Base-by-base conservation (phyloP, 2,329 filamentous ascomycete species). In the Fusarium longipes region DNA sequence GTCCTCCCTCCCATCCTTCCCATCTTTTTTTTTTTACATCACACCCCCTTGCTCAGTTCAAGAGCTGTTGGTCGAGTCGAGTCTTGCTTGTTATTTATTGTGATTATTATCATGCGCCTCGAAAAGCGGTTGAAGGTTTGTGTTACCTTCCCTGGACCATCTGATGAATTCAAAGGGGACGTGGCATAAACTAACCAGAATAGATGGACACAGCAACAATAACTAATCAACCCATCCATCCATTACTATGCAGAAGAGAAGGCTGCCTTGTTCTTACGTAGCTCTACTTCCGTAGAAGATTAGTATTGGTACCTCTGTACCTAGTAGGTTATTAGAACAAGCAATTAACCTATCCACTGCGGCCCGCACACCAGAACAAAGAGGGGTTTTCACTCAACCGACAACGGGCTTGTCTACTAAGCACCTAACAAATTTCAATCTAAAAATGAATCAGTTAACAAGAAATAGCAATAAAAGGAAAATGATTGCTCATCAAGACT, bases 31-130 rank as follows among this genome's bases (percentile, higher is more conserved):
- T 20, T 25, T 18, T 32, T 12, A 35, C 49, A 65, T 57, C 47
- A 58, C 71, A 73, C 71, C 71, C 71, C 65, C 71, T 49, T 70
- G 63, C 67, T 55, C 56, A 53, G 27, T 53, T 61, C n/a, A 49
- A 44, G 22, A 51, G 66, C 60, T 73, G 62, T 68, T 68, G 66
- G 70, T 73, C 48, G 55, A 69, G 38, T 45, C 39, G 45, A 48
- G 45, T 58, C 50, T 58, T 62, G 51, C 64, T 63, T 58, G 63
- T 63, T 27, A 49, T 49, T 54, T 50, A 42, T 57, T 63, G 30
- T 63, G 58, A 63, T 63, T 63, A 63, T 62, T 51, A 62, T 70
- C 67, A 71, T 64, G 66, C 63, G 63, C 70, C 69, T 68, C 62
- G 60, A 67, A 62, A 66, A 63, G 65, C 68, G 62, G 61, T 65